A percentile compares a stretch with the other conserved stretches of the same genome.
These are phyloP conservation scores for Cladosporium sp. DNA, from an alignment of 2,329 filamentous ascomycete species.

Conservation along the genomic window DNA sequence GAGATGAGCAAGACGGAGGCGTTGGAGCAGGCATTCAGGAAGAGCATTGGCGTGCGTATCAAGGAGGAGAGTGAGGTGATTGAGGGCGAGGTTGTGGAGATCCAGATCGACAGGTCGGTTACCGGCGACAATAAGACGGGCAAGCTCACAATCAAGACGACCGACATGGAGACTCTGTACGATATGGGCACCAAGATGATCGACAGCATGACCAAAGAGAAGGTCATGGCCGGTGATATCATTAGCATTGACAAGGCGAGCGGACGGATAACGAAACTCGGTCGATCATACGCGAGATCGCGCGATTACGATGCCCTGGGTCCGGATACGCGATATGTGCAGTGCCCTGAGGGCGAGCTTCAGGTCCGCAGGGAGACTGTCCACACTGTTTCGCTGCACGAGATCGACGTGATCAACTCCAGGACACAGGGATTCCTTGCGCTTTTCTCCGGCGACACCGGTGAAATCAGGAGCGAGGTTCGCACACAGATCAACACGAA, in stretches of 20 bases:
- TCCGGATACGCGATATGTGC: slow-evolving; percentile 94
- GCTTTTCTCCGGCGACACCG: slow-evolving; percentile 94
- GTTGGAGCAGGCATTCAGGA: slow-evolving; percentile 96
- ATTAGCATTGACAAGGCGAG: slow-evolving; percentile 98
- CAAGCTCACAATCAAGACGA: slow-evolving; percentile 98
- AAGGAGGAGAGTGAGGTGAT: slow-evolving; percentile 99
- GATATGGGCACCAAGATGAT: slow-evolving; percentile 99
- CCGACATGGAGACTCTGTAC: slow-evolving; percentile 99
- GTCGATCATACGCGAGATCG: slow-evolving; percentile 87
- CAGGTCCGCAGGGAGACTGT: slow-evolving; percentile 96
- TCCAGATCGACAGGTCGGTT: slow-evolving; percentile 94
- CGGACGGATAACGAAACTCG: slow-evolving; percentile 95
- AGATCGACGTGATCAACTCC: slow-evolving; percentile 99
- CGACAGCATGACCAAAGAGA: slow-evolving; percentile 98
- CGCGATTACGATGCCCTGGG: slow-evolving; percentile 99
- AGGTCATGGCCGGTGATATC: slow-evolving; percentile 96
- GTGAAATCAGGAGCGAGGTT: slow-evolving; percentile 94
- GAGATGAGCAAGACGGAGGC: slow-evolving; percentile 99
- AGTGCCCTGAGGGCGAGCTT: slow-evolving; percentile 94
- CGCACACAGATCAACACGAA: slow-evolving; percentile 99
- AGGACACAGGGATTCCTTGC: slow-evolving; percentile 97
- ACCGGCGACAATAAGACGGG: slow-evolving; percentile 96
- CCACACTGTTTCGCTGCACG: slow-evolving; percentile 92
- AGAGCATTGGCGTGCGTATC: slow-evolving; percentile 95
- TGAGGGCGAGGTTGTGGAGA: slow-evolving; percentile 97